Conservation (phyloP, 306 rosid species). For the Sesbania bispinosa region DNA sequence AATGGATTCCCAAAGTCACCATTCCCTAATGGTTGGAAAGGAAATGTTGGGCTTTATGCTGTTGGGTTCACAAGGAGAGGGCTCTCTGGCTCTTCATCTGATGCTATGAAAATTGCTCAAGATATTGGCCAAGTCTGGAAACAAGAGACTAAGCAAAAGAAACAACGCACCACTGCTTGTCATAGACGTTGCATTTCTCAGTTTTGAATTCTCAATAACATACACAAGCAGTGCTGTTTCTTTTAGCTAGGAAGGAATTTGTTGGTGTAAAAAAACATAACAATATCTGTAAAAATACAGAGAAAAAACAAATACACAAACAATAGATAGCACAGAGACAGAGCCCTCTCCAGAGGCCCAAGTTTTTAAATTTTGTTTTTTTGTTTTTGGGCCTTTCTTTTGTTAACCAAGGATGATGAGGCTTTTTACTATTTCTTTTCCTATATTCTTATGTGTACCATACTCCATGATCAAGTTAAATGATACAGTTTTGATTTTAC, state of each 20-base stretch:
- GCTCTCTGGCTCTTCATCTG: constrained; percentile 77
- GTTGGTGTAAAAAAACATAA: constrained; percentile 17
- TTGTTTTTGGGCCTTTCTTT: constrained; percentile 57
- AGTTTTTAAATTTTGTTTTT: constrained; percentile 7
- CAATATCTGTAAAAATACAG: constrained; percentile 26
- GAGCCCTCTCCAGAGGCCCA: constrained; percentile 86
- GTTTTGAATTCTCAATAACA: constrained; percentile 36
- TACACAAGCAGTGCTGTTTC: constrained; percentile 5
- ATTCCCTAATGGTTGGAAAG: constrained; percentile 90
- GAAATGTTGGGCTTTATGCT: constrained; percentile 78
- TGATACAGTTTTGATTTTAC: constrained; percentile 16
- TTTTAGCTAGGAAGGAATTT: constrained; percentile 35
- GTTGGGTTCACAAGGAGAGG: constrained; percentile 97
- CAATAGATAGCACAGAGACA: constrained; percentile 25
- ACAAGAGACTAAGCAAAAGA: constrained; percentile 58
- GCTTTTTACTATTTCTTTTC: constrained; percentile 34
- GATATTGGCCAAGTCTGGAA: constrained; percentile 82
- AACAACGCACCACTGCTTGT: constrained; percentile 51
- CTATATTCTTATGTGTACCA: constrained; percentile 31
- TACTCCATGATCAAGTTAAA: constrained; percentile 29
- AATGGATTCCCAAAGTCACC: constrained; percentile 77
- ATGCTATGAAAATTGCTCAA: constrained; percentile 71
- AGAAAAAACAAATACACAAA: constrained; percentile 1
- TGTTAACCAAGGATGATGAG: constrained; percentile 58
- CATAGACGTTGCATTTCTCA: constrained; percentile 85